phyloP scores from a whole-genome alignment of 495 filamentous ascomycete genomes.

The Hamigera avellanea region DNA sequence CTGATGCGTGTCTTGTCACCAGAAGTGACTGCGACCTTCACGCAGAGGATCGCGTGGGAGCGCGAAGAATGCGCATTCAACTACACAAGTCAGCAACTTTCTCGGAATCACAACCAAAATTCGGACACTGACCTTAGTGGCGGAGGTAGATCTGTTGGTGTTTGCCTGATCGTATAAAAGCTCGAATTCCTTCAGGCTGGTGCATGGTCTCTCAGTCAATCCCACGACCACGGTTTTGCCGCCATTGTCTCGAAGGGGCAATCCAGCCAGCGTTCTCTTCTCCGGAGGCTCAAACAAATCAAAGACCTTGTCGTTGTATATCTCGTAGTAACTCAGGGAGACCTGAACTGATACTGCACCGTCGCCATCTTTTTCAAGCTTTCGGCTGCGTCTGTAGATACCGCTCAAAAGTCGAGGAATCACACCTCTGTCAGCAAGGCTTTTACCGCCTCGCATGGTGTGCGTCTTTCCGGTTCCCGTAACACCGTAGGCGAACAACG shows the following conservation, averaged over 20 bases:
- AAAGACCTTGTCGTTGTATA: conserved; percentile 94
- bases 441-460: conserved; percentile 93
- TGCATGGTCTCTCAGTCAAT: conserved; percentile 74
- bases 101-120: too few relatives aligned
- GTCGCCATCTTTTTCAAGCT: conserved; percentile 73
- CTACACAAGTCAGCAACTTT: conserved; percentile 25
- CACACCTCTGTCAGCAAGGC: conserved; percentile 76
- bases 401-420: conserved; percentile 82
- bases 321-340: conserved; percentile 90
- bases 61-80: conserved; percentile 90
- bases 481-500: conserved; percentile 90
- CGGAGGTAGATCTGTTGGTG: conserved; percentile 78
- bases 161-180: conserved; percentile 87
- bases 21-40: conserved; percentile 70
- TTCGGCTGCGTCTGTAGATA: conserved; percentile 75
- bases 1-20: conserved; percentile 61
- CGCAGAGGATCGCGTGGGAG: conserved; percentile 86
- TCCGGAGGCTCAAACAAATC: conserved; percentile 88
- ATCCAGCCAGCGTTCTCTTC: conserved; percentile 72
- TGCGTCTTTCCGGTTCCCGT: conserved; percentile 96
- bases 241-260: conserved; percentile 83
- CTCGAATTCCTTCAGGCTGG: conserved; percentile 87
- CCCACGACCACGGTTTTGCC: conserved; percentile 86
- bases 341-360: conserved; percentile 67
- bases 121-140: conserved; percentile 58